These are phyloP conservation scores for Venturia oleaginea DNA, from an alignment of 2,329 filamentous ascomycete genomes.

Conservation along the genomic window DNA sequence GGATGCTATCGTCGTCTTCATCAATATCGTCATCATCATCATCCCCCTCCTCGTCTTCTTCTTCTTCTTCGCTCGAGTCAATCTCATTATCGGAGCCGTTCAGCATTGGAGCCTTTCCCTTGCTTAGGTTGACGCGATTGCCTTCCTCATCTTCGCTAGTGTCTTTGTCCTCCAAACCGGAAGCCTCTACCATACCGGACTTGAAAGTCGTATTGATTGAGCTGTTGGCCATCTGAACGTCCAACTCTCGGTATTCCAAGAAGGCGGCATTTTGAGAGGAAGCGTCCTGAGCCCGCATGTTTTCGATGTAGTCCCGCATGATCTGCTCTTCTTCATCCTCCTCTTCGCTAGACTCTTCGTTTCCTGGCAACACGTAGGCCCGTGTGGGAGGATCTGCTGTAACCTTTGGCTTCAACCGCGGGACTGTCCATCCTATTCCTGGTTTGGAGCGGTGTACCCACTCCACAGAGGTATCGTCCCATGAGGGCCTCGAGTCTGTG, in stretches of 20 bases:
- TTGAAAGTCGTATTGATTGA: not conserved
- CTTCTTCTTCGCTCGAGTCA: constrained; percentile 16
- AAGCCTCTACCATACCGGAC: not conserved
- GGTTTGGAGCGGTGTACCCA: constrained; percentile 29
- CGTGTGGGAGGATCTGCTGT: constrained; percentile 17
- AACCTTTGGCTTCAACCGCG: not conserved
- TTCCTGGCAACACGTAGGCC: constrained; percentile 17
- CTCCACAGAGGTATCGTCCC: constrained; percentile 23
- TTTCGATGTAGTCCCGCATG: constrained; percentile 10
- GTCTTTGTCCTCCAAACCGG: not conserved
- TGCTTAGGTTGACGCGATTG: not conserved
- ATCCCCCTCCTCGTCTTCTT: constrained; percentile 28
- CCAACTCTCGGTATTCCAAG: not conserved
- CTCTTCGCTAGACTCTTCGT: constrained; percentile 20
- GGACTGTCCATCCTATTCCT: constrained; percentile 24
- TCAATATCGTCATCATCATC: constrained; percentile 32
- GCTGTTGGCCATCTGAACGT: not conserved
- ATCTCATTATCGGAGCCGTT: not conserved
- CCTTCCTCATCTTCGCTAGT: constrained; percentile 6
- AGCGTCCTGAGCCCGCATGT: not conserved
- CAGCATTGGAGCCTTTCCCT: not conserved
- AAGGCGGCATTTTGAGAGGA: not conserved
- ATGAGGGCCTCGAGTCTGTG: constrained; percentile 19
- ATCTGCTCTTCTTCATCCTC: constrained; percentile 16
- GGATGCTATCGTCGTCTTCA: constrained; percentile 29